Base-by-base conservation (phyloP, 2,329 filamentous ascomycete species). In the Penicillium olsonii region DNA sequence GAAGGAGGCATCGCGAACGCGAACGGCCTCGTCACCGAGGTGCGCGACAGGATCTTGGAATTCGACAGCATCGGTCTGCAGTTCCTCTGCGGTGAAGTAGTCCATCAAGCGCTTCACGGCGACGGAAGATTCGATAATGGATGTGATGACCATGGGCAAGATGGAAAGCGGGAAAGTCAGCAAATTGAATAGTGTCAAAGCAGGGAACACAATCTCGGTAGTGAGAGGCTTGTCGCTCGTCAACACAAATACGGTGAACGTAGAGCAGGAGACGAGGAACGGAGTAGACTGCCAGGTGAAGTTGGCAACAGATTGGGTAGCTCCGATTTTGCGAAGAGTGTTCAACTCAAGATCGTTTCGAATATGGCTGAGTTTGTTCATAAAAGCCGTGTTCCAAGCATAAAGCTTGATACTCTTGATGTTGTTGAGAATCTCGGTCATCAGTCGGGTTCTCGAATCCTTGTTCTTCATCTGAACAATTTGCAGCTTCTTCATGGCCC, bases 331-430 rank as follows among this genome's bases (percentile, higher is more conserved):
- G 55, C 94, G 87, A 48, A 99, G 80, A 20, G 95, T 99, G 76
- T 94, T 94, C 47, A 99, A 78, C 73, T 99, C 94, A 62, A 90
- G 84, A 64, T 99, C 94, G 72, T 99, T 99, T 72, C 94, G 85
- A 53, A 99, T 91, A 69, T 89, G 88, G 74, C 94, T 97, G 51
- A 99, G 84, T 74, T 95, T 96, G 72, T 91, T 94, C 86, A 96
- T 96, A 68, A 99, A 99, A 12, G 94, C 92, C 24, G 87, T 87
- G 26, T 92, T 92, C 94, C 94, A 99, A 24, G 94, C 94, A 69
- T 96, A 99, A 17, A 99, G 83, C 76, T 99, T 99, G 77, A 99
- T 94, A 68, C 91, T 95, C 78, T 99, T 99, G 89, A 99, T 99
- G 74, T 97, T 97, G 78, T 95, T 96, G 66, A 99, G 79, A 59